These are phyloP conservation scores for Russula dissimulans DNA, from an alignment of 768 basidiomycete species.

Conservation along the genomic window DNA sequence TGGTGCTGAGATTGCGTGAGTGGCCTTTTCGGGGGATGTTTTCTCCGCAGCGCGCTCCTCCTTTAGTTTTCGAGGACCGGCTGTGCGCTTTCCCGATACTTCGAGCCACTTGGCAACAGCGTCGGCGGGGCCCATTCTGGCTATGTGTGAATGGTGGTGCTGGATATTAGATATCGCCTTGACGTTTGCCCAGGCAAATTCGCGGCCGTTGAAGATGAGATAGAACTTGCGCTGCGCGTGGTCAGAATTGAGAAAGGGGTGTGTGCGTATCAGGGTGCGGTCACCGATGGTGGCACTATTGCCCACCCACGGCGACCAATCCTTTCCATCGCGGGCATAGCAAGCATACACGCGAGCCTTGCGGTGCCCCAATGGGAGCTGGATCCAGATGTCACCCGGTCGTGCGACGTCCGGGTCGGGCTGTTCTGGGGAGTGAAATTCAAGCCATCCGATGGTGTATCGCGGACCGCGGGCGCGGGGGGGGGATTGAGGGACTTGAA, in stretches of 20 bases:
- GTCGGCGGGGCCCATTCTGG: constrained; percentile 6
- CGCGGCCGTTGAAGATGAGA: constrained; percentile 8
- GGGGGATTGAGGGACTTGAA: background rate
- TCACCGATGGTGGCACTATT: background rate
- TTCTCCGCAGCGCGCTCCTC: background rate
- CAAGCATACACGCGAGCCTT: constrained; percentile 15
- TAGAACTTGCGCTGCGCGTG: constrained; percentile 13
- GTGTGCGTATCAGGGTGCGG: background rate
- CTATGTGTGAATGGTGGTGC: background rate
- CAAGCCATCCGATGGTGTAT: constrained; percentile 11
- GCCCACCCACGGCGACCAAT: constrained; percentile 13
- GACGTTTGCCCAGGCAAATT: constrained; percentile 9
- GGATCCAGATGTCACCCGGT: constrained; percentile 14
- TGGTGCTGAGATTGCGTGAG: background rate
- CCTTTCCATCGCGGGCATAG: constrained; percentile 3
- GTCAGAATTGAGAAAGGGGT: constrained; percentile 11
- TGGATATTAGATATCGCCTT: constrained; percentile 6
- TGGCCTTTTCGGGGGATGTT: background rate
- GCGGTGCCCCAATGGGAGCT: constrained; percentile 12
- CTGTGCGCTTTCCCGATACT: background rate
- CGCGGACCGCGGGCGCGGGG: constrained; percentile 7
- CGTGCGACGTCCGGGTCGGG: constrained; percentile 14
- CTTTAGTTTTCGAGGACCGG: background rate
- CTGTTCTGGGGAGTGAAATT: constrained; percentile 12
- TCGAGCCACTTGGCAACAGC: constrained; percentile 12